Evolutionary conservation across 768 basidiomycete species (phyloP).

Genomic region (Daedaleopsis sinensis): DNA sequence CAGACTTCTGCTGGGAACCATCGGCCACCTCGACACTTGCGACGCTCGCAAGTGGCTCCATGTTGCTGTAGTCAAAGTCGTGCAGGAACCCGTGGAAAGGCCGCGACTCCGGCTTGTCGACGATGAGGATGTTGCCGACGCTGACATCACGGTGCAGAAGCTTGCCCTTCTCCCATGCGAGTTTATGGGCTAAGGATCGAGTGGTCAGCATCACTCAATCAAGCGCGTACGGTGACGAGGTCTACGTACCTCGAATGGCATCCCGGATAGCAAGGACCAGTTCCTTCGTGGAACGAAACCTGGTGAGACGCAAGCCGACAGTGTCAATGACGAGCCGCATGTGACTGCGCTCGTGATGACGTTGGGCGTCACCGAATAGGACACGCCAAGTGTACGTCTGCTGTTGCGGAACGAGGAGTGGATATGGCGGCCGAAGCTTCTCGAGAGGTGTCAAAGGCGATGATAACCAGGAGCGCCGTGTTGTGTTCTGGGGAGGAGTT

Average conservation of each 20-base stretch:
- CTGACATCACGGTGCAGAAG: not conserved
- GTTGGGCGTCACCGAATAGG: not conserved
- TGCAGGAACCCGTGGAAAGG: constrained; percentile 9
- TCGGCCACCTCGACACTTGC: no score
- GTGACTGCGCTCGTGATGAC: constrained; percentile 13
- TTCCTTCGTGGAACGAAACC: constrained; percentile 11
- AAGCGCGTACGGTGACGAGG: no score
- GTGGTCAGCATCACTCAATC: no score
- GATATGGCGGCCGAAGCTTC: not conserved
- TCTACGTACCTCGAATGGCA: constrained; percentile 5
- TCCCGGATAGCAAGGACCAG: constrained; percentile 5
- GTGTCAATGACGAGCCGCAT: constrained; percentile 13
- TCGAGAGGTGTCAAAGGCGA: not conserved
- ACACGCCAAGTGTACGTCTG: constrained; percentile 8
- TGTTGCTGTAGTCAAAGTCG: constrained; percentile 20
- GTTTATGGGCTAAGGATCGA: not conserved
- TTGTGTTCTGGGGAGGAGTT: no score
- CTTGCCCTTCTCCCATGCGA: not conserved
- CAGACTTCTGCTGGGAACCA: no score
- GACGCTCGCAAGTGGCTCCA: not conserved
- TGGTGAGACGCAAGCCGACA: constrained; percentile 9
- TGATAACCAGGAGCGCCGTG: no score
- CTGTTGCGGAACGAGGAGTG: constrained; percentile 1
- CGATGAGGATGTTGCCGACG: not conserved
- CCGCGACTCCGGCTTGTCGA: not conserved